phyloP scores from a whole-genome alignment of 345 rosid genomes.

The Eucalyptus pauciflora region DNA sequence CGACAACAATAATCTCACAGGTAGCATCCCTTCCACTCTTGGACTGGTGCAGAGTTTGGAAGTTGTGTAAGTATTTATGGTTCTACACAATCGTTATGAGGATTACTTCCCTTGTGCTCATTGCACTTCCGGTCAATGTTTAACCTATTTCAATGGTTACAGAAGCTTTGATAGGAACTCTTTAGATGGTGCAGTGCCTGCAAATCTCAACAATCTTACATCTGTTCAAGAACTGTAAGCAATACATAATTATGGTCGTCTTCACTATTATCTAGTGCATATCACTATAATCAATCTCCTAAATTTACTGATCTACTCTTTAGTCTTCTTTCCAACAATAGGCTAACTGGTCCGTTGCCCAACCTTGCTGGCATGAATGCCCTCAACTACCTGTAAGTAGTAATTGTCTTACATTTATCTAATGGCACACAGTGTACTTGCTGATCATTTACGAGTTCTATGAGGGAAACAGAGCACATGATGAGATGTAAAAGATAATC shows the following conservation, averaged over 20 bases:
- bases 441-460: neutral
- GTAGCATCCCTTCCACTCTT: constrained; percentile 48
- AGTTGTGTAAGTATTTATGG: constrained; percentile 53
- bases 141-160: neutral
- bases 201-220: constrained; percentile 44
- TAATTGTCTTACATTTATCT: neutral
- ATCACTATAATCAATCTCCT: neutral
- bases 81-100: neutral
- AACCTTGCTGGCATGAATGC: constrained; percentile 38
- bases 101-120: neutral
- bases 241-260: neutral
- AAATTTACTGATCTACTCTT: neutral
- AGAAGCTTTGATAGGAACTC: constrained; percentile 55
- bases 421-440: neutral
- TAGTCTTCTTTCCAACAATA: constrained; percentile 71
- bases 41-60: constrained; percentile 42
- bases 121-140: neutral
- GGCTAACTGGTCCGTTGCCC: constrained; percentile 46
- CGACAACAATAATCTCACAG: constrained; percentile 49
- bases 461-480: neutral
- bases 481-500: neutral
- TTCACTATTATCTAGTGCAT: neutral
- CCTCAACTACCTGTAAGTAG: constrained; percentile 60
- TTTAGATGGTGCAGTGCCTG: constrained; percentile 41
- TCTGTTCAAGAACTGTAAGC: constrained; percentile 55